phyloP scores from a whole-genome alignment of 2,329 filamentous ascomycete genomes.

The Colletotrichum sansevieriae region DNA sequence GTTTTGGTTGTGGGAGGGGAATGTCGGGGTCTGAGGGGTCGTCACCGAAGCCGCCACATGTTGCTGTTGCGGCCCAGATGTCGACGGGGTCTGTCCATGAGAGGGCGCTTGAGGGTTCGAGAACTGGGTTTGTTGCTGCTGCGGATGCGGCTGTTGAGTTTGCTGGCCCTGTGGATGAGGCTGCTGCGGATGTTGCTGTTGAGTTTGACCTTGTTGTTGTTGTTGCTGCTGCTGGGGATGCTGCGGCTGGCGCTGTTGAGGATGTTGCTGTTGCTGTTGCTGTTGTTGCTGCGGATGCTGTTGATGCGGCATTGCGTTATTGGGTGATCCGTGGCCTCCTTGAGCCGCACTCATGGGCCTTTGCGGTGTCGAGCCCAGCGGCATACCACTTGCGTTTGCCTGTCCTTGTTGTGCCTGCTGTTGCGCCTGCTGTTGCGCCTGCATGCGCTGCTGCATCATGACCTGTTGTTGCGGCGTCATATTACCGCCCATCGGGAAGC shows the following conservation, averaged over 20 bases:
- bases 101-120: conserved; percentile 51
- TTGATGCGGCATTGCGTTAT: conserved; percentile 47
- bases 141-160: conserved; percentile 48
- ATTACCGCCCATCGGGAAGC: conserved; percentile 68
- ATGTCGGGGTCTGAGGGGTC: conserved; percentile 71
- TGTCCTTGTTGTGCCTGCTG: conserved; percentile 56
- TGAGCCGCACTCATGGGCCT: conserved; percentile 47
- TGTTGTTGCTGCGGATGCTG: conserved; percentile 48
- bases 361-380: conserved; percentile 49
- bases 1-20: conserved; percentile 59
- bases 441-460: conserved; percentile 48
- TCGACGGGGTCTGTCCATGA: conserved; percentile 50
- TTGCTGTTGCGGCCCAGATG: conserved; percentile 43
- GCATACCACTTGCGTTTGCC: conserved; percentile 39
- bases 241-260: conserved; percentile 52
- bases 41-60: conserved; percentile 47
- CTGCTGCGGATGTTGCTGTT: conserved; percentile 44
- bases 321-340: conserved; percentile 52
- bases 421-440: conserved; percentile 51
- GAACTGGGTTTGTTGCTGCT: conserved; percentile 51
- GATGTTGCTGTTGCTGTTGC: conserved; percentile 49
- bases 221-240: conserved; percentile 51
- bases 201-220: conserved; percentile 46
- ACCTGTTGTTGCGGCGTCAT: conserved; percentile 57
- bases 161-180: conserved; percentile 49